Conservation (phyloP, 805 yeast species). For the Lachancea meyersii region DNA sequence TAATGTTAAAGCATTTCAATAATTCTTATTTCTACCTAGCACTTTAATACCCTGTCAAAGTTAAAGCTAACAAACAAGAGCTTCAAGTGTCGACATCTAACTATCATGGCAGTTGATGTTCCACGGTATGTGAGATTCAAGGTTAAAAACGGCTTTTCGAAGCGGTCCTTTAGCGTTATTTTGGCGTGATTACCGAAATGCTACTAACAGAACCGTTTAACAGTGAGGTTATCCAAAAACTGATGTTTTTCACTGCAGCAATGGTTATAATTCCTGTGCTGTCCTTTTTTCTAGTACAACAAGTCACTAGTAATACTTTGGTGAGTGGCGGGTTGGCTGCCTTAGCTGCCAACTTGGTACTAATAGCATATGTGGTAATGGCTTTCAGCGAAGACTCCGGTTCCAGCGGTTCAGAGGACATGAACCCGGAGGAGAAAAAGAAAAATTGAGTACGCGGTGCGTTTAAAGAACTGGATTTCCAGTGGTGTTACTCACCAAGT, state of each 20-base stretch:
- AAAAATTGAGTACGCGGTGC: not conserved
- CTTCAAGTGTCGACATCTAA: not conserved
- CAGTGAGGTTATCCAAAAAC: conserved; percentile 50
- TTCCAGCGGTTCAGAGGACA: conserved; percentile 29
- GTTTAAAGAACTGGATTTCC: not conserved
- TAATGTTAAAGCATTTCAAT: not conserved
- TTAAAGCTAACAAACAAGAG: not conserved
- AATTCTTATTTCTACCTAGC: conserved; percentile 1
- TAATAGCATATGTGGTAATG: conserved; percentile 64
- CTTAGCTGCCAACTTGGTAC: conserved; percentile 63
- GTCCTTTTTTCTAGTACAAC: conserved; percentile 54
- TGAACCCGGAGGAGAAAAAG: conserved; percentile 28
- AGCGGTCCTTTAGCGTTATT: too few species aligned
- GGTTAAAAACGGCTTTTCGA: too few species aligned
- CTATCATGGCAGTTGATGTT: conserved; percentile 36
- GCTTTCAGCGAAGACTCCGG: conserved; percentile 64
- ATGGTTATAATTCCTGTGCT: conserved; percentile 66
- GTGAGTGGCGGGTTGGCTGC: conserved; percentile 80
- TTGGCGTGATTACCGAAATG: too few species aligned
- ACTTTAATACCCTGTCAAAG: not conserved
- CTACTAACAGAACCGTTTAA: not conserved
- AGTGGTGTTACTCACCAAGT: not conserved
- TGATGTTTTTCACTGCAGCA: conserved; percentile 66
- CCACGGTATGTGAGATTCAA: conserved; percentile 34
- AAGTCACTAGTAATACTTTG: conserved; percentile 43